phyloP scores from a whole-genome alignment of 2,329 filamentous ascomycete genomes.

The Diaporthe caulivora region DNA sequence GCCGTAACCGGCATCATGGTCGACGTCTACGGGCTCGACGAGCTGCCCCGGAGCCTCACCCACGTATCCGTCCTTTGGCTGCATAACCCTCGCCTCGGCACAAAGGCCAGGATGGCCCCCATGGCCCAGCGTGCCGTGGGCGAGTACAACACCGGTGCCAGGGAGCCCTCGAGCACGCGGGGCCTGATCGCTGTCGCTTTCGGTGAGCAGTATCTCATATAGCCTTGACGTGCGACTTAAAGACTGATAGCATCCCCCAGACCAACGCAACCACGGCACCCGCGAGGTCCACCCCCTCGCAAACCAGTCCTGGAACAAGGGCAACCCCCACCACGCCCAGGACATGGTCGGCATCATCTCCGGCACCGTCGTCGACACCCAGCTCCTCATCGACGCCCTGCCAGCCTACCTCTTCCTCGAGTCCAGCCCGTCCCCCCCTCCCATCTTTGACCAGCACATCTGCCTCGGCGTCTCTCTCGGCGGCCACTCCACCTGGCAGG shows the following conservation, averaged over 20 bases:
- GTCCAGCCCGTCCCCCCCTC: slow-evolving; percentile 46
- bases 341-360: slow-evolving; percentile 90
- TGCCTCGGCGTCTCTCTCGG: slow-evolving; percentile 88
- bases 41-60: slow-evolving; percentile 68
- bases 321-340: slow-evolving; percentile 85
- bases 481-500: slow-evolving; percentile 89
- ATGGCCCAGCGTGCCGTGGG: slow-evolving; percentile 77
- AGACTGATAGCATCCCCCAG: too few species aligned
- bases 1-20: slow-evolving; percentile 83
- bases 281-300: slow-evolving; percentile 74
- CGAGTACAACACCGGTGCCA: slow-evolving; percentile 73
- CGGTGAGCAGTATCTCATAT: slow-evolving; percentile 35
- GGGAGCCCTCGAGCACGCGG: slow-evolving; percentile 49
- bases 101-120: slow-evolving; percentile 79
- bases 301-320: slow-evolving; percentile 83
- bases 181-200: slow-evolving; percentile 86
- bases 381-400: slow-evolving; percentile 80
- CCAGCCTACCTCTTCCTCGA: slow-evolving; percentile 78
- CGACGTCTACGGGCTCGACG: slow-evolving; percentile 84
- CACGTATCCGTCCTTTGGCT: slow-evolving; percentile 89
- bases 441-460: slow-evolving; percentile 72
- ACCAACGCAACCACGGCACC: slow-evolving; percentile 92
- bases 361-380: slow-evolving; percentile 80
- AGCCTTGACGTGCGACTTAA: too few species aligned
- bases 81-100: slow-evolving; percentile 82